Percentiles rank a stretch among this genome's conserved stretches.
These are phyloP conservation scores for Solidago caesia DNA, from an alignment of 129 eudicot species.

Conservation along the genomic window DNA sequence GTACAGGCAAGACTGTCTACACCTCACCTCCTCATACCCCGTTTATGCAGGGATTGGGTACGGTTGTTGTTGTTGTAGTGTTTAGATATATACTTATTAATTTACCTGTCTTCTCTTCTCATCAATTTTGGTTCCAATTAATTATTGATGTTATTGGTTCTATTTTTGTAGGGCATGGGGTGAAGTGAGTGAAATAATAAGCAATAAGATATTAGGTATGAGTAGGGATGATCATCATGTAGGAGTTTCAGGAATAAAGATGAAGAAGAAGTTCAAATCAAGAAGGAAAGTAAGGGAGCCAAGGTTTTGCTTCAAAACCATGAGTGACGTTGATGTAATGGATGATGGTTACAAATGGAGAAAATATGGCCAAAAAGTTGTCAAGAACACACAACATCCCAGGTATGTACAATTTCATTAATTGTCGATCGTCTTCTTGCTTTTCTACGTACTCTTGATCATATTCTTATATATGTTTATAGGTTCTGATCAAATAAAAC, in stretches of 20 bases:
- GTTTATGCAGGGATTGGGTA: no score
- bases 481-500: no score
- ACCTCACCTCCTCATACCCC: no score
- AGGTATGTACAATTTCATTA: slow-evolving; percentile 41
- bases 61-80: no score
- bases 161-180: slow-evolving; percentile 62
- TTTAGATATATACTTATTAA: no score
- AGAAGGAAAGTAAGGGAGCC: slow-evolving; percentile 93
- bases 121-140: background rate
- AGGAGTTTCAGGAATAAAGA: slow-evolving; percentile 53
- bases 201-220: slow-evolving; percentile 41
- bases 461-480: no score
- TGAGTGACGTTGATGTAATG: slow-evolving; percentile 84
- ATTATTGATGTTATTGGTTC: background rate
- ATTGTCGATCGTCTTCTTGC: no score
- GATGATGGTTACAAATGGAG: slow-evolving; percentile 94
- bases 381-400: slow-evolving; percentile 89
- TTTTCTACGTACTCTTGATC: no score
- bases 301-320: slow-evolving; percentile 87
- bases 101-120: no score
- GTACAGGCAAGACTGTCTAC: no score
- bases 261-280: slow-evolving; percentile 73
- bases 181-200: slow-evolving; percentile 45
- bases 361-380: slow-evolving; percentile 91
- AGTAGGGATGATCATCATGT: slow-evolving; percentile 34